A percentile compares a stretch with the other conserved stretches of the same genome.
These are phyloP conservation scores for Phaeosphaeriaceae sp. DNA, from an alignment of 2,329 filamentous ascomycete species.

Conservation along the genomic window DNA sequence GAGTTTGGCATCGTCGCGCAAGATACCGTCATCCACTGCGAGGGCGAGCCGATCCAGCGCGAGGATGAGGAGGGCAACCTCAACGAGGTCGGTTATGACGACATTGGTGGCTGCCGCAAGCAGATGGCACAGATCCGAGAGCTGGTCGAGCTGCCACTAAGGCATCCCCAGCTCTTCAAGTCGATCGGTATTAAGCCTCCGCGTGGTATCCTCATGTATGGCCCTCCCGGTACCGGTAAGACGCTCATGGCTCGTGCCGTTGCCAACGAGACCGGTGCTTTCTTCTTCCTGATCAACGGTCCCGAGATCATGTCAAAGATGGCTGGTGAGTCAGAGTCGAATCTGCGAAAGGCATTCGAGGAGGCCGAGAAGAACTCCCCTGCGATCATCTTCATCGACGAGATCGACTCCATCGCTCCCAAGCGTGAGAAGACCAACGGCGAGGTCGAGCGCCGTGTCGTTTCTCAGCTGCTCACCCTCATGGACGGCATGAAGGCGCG, in stretches of 20 bases:
- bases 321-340: slow-evolving; percentile 99
- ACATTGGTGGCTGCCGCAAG: slow-evolving; percentile 98
- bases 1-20: slow-evolving; percentile 99
- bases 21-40: slow-evolving; percentile 98
- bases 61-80: slow-evolving; percentile 99
- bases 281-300: slow-evolving; percentile 99
- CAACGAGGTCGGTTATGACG: slow-evolving; percentile 98
- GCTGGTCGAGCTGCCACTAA: slow-evolving; percentile 94
- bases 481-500: slow-evolving; percentile 99
- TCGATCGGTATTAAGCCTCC: slow-evolving; percentile 99
- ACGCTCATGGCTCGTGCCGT: slow-evolving; percentile 98
- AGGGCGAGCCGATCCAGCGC: slow-evolving; percentile 94
- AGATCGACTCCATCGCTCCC: slow-evolving; percentile 98
- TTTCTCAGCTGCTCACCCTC: slow-evolving; percentile 93
- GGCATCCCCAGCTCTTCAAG: slow-evolving; percentile 99
- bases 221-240: slow-evolving; percentile 98
- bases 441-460: slow-evolving; percentile 97
- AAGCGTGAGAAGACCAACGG: slow-evolving; percentile 99
- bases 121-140: slow-evolving; percentile 99
- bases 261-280: slow-evolving; percentile 97
- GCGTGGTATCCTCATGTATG: slow-evolving; percentile 91
- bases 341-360: slow-evolving; percentile 98
- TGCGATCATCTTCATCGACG: slow-evolving; percentile 99
- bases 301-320: slow-evolving; percentile 99
- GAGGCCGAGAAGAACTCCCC: slow-evolving; percentile 99